Evolutionary conservation across 2,329 filamentous ascomycete species (phyloP), one percentile per base, ranked within the genome.

Genomic region (Elsinoe ampelina): DNA sequence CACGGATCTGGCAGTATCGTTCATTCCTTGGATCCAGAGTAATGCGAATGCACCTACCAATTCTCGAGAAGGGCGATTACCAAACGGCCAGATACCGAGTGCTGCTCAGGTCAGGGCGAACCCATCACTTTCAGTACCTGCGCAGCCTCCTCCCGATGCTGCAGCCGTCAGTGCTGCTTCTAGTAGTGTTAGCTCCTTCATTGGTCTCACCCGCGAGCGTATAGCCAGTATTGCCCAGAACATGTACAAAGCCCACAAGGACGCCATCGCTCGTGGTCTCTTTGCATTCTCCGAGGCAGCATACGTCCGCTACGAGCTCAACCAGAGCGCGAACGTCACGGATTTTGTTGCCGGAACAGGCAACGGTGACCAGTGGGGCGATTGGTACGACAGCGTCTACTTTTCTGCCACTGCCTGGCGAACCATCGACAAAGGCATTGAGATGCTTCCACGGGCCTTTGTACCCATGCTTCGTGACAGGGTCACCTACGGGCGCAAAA

Each of bases 221-320:
- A 66, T 71, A 15, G 65, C 60, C 1, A 61, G 64, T 1, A 66
- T 75, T 39, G 68, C 69, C 10, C 67, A 66, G 5, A 78, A 78
- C 59, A 67, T 78, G 17, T 82, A 74, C 66, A 64, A 71, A 15
- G 78, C 78, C 1, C 79, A 82, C 64, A 81, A 80, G 59, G 67
- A 74, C 20, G 76, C 76, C 2, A 71, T 81, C 1, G 75, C 77
- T 2, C 68, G 75, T 4, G 80, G 79, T 1, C 76, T 82, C 15
- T 83, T 86, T 64, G 72, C 80, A 54, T 87, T 80, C 76, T 85
- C 82, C 11, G 83, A 86, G 62, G 80, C 81, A 19, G 79, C 75
- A 1, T 87, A 83, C 61, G 70, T 85, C 56, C 76, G 77, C 15
- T 82, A 85, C 64, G 76, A 78, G 32, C 73, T 86, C 8, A 76